Evolutionary conservation across 2,329 filamentous ascomycete species (phyloP).

Genomic region (Fusarium neocosmosporiellum): DNA sequence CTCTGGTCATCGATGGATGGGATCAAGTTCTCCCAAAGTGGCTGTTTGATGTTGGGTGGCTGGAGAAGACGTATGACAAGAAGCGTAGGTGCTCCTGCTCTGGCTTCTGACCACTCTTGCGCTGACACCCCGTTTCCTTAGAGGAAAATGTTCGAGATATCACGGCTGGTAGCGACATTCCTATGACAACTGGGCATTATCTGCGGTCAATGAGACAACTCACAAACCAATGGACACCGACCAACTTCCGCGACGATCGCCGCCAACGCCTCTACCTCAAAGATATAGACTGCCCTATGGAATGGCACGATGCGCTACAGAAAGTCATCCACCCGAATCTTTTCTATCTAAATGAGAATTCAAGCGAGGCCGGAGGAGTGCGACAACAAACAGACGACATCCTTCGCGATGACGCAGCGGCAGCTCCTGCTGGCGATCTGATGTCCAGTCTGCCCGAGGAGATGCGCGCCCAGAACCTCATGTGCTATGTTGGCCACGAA

Average conservation of each 20-base stretch:
- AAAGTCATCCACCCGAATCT: conserved; percentile 83
- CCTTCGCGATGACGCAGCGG: conserved; percentile 64
- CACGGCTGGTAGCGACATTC: conserved; percentile 76
- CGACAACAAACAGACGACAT: conserved; percentile 51
- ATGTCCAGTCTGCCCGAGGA: conserved; percentile 90
- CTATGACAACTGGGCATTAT: conserved; percentile 91
- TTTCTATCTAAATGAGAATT: conserved; percentile 90
- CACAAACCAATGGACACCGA: conserved; percentile 81
- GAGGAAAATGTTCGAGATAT: conserved; percentile 90
- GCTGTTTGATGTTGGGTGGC: conserved; percentile 84
- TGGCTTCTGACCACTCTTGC: neutral
- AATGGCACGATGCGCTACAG: conserved; percentile 85
- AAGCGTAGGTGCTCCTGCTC: conserved; percentile 69
- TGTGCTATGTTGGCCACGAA: conserved; percentile 98
- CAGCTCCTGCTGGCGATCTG: conserved; percentile 84
- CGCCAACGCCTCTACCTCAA: conserved; percentile 94
- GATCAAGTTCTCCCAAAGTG: conserved; percentile 77
- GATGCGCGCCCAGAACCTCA: conserved; percentile 95
- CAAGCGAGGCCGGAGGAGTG: conserved; percentile 55
- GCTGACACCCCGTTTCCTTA: conserved; percentile 50
- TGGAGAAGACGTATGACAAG: conserved; percentile 80
- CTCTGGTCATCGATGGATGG: conserved; percentile 92
- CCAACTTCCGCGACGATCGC: conserved; percentile 81
- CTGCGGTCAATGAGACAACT: conserved; percentile 87
- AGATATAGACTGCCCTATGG: conserved; percentile 91